Evolutionary conservation across 202 grass and related monocot genomes (phyloP), one percentile per base, ranked within the genome.

Genomic region (Bolboschoenoplectus hybrid): DNA sequence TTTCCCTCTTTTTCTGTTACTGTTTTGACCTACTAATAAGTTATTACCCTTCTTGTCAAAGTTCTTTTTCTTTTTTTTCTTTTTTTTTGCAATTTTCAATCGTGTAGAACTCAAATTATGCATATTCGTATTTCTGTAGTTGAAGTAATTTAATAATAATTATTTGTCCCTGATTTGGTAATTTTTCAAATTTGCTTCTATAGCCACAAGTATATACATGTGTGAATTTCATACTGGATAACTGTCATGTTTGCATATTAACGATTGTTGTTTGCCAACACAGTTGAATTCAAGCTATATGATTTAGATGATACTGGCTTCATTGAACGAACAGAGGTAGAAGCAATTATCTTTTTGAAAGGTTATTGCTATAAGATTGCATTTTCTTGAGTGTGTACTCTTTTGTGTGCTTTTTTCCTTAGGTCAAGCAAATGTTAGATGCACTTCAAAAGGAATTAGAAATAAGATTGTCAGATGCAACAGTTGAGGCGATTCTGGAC

Each of bases 261-360:
- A 86, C 38, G 90, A 86, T 26, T 41, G 66, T 74, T 47, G 39
- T 78, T 87, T 76, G 74, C 63, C 74, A 87, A 67, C 53, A 43
- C 91, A 98, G 96, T 94, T 84, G 89, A 88, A 50, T 98, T 98
- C 82, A 95, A 85, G 82, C 90, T 98, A 73, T 98, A 98, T 85
- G 96, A 98, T 94, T 85, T 98, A 89, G 89, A 94, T 14, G 80
- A 84, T 71, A 96, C 93, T 45, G 93, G 96, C 44, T 96, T 90
- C 89, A 98, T 98, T 56, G 96, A 95, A 73, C 82, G 96, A n/a
- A 91, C 92, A 45, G 93, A 98, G 93, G 96, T 98, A 92, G 65
- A 85, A 60, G 35, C 4, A 79, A 60, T n/a, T 57, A 41, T 57
- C 7, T 10, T 60, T 57, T 17, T 6, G 3, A 14, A 50, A 51